These are phyloP conservation scores for Hanseniaspora occidentalis DNA, from an alignment of 805 yeast species.

Conservation along the genomic window DNA sequence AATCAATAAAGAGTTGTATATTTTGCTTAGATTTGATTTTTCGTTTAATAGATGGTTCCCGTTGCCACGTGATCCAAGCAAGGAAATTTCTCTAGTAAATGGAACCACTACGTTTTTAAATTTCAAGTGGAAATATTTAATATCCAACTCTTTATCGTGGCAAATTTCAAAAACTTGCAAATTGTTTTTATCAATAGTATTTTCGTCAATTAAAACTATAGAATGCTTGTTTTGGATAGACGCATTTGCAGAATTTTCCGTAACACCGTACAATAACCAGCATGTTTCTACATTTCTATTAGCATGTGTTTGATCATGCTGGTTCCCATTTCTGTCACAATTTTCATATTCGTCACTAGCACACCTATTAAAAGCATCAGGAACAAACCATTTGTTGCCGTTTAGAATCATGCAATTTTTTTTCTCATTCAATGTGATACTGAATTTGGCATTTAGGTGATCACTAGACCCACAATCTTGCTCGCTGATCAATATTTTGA, in stretches of 20 bases:
- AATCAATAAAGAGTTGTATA: slow-evolving; percentile 57
- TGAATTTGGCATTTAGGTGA: slow-evolving; percentile 42
- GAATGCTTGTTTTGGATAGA: slow-evolving; percentile 39
- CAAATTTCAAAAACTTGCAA: slow-evolving; percentile 26
- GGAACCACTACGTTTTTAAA: slow-evolving; percentile 39
- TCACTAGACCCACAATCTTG: slow-evolving; percentile 48
- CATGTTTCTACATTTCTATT: slow-evolving; percentile 11
- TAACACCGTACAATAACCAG: slow-evolving; percentile 22
- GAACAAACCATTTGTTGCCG: slow-evolving; percentile 60
- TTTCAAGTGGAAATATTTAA: slow-evolving; percentile 39
- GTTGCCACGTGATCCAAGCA: slow-evolving; percentile 37
- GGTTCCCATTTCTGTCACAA: slow-evolving; percentile 1
- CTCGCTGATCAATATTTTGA: slow-evolving; percentile 59
- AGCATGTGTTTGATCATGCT: background rate
- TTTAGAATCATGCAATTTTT: slow-evolving; percentile 31
- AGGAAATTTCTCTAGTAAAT: slow-evolving; percentile 12
- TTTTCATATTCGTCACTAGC: slow-evolving; percentile 29
- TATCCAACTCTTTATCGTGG: slow-evolving; percentile 37
- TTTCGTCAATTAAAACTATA: slow-evolving; percentile 37
- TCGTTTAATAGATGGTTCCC: slow-evolving; percentile 56
- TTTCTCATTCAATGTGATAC: slow-evolving; percentile 33
- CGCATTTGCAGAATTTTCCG: slow-evolving; percentile 14
- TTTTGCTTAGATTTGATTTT: slow-evolving; percentile 56
- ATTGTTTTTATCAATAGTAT: slow-evolving; percentile 2
- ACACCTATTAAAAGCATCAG: slow-evolving; percentile 42